phyloP scores from a whole-genome alignment of 805 yeast species.

The Diddensiella santjacobensis region DNA sequence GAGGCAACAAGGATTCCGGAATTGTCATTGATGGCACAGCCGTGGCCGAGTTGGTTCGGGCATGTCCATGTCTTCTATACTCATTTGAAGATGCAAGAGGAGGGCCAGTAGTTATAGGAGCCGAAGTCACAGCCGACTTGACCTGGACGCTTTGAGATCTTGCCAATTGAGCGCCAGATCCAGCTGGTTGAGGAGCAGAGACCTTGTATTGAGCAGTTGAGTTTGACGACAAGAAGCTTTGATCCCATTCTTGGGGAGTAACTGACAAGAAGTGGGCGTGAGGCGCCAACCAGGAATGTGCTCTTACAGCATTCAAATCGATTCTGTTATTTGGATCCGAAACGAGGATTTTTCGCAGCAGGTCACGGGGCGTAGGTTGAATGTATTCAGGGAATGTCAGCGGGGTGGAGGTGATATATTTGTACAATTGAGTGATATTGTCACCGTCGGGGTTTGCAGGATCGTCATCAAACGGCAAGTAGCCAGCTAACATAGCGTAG shows the following conservation, averaged over 20 bases:
- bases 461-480: constrained; percentile 96
- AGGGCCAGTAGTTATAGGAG: constrained; percentile 3
- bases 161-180: constrained; percentile 10
- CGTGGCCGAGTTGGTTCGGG: constrained; percentile 5
- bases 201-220: constrained; percentile 5
- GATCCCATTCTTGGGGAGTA: constrained; percentile 90
- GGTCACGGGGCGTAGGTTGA: constrained; percentile 84
- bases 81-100: constrained; percentile 2
- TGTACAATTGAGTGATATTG: constrained; percentile 84
- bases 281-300: constrained; percentile 86
- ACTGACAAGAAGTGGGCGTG: constrained; percentile 78
- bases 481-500: constrained; percentile 96
- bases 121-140: constrained; percentile 7
- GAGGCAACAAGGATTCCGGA: constrained; percentile 8
- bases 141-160: constrained; percentile 29
- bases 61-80: background rate
- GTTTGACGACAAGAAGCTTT: constrained; percentile 22
- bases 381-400: constrained; percentile 94
- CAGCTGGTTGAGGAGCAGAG: constrained; percentile 7
- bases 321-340: constrained; percentile 80
- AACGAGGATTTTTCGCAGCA: constrained; percentile 74
- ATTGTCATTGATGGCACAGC: constrained; percentile 6
- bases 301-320: constrained; percentile 60
- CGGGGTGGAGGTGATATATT: constrained; percentile 86
- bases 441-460: constrained; percentile 95